phyloP scores from a whole-genome alignment of 2,329 filamentous ascomycete species.

The Paecilomyces variotii region DNA sequence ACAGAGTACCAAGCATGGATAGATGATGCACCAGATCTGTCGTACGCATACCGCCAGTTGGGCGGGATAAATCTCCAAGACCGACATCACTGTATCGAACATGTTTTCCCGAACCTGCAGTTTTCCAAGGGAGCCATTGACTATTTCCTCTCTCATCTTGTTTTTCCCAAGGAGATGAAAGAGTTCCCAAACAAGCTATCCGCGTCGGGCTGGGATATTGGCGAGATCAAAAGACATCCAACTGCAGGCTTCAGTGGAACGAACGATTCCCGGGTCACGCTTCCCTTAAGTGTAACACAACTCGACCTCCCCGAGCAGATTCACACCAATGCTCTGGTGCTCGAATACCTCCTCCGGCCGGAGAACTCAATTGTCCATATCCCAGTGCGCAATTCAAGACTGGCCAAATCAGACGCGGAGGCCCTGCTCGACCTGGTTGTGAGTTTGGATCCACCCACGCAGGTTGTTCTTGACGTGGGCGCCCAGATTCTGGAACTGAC shows the following conservation, averaged over 20 bases:
- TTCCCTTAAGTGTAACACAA: slow-evolving; percentile 52
- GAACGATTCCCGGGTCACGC: slow-evolving; percentile 51
- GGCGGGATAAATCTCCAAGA: slow-evolving; percentile 54
- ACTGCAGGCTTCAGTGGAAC: slow-evolving; percentile 65
- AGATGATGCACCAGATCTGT: slow-evolving; percentile 24
- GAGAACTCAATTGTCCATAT: slow-evolving; percentile 37
- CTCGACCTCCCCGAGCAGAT: slow-evolving; percentile 46
- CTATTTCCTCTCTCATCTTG: slow-evolving; percentile 52
- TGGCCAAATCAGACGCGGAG: slow-evolving; percentile 9
- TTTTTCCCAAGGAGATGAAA: slow-evolving; percentile 55
- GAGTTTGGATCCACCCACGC: slow-evolving; percentile 30
- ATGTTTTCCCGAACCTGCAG: slow-evolving; percentile 48
- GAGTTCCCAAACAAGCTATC: slow-evolving; percentile 58
- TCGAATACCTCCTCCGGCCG: slow-evolving; percentile 49
- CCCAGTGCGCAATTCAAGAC: slow-evolving; percentile 8
- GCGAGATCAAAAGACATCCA: slow-evolving; percentile 34
- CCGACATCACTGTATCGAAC: slow-evolving; percentile 33
- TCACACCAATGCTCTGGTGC: slow-evolving; percentile 61
- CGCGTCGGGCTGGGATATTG: slow-evolving; percentile 60
- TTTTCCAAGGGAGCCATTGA: slow-evolving; percentile 50
- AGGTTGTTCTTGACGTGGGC: slow-evolving; percentile 63
- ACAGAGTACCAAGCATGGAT: slow-evolving; percentile 39
- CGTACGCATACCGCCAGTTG: slow-evolving; percentile 34
- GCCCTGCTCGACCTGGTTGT: slow-evolving; percentile 43
- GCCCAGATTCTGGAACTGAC: slow-evolving; percentile 59